Conservation (phyloP, 129 eudicot genomes). For the Flaveria bidentis region DNA sequence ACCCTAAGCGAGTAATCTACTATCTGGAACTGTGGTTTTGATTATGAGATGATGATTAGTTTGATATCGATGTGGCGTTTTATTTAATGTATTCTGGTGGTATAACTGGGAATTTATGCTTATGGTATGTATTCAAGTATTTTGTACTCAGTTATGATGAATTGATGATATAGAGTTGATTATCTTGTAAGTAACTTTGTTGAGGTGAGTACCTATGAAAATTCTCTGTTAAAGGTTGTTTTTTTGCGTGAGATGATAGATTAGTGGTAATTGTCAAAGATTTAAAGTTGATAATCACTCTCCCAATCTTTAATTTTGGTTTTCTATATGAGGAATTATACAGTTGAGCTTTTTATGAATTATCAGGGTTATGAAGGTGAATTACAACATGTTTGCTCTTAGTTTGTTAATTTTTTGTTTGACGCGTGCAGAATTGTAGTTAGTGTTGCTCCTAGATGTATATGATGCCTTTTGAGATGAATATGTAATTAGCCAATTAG, state of each 20-base stretch:
- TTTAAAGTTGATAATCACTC: not conserved
- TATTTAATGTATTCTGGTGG: not conserved
- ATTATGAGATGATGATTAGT: not conserved
- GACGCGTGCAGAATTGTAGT: not conserved
- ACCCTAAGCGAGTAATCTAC: conserved; percentile 20
- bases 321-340: not conserved
- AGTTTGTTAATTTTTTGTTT: not conserved
- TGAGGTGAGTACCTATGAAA: no score
- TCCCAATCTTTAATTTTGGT: not conserved
- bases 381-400: not conserved
- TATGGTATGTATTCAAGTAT: not conserved
- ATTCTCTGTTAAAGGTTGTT: not conserved
- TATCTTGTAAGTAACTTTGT: not conserved
- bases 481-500: not conserved
- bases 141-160: not conserved
- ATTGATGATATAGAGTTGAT: not conserved
- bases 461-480: not conserved
- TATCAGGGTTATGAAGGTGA: not conserved
- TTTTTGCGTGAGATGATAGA: not conserved
- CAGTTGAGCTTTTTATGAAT: not conserved
- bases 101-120: not conserved
- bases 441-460: not conserved
- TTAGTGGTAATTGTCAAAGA: conserved; percentile 3
- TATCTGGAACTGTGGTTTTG: not conserved
- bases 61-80: not conserved